Conservation (phyloP, 495 filamentous ascomycete genomes). For the Acidomyces sp. region DNA sequence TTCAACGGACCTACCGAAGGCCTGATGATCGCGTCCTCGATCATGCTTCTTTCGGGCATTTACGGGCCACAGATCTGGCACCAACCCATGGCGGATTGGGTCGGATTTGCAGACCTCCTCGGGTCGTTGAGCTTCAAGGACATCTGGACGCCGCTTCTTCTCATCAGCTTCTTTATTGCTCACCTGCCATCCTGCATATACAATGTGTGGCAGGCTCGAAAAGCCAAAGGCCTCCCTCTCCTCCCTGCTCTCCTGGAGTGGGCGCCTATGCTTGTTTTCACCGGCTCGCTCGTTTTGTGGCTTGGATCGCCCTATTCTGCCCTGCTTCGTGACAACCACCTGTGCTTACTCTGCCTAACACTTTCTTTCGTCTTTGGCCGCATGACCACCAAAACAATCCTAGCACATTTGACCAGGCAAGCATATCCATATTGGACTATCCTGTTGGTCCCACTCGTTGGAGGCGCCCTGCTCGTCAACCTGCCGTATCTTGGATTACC, state of each 20-base stretch:
- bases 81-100: constrained; percentile 49
- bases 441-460: constrained; percentile 71
- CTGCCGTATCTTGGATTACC: constrained; percentile 61
- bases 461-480: constrained; percentile 72
- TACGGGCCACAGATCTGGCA: constrained; percentile 86
- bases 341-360: constrained; percentile 84
- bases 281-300: constrained; percentile 62
- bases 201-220: constrained; percentile 70
- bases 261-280: constrained; percentile 79
- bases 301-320: constrained; percentile 75
- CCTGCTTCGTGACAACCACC: constrained; percentile 63
- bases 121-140: constrained; percentile 61
- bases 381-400: constrained; percentile 98
- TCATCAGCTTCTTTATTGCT: constrained; percentile 55
- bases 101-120: constrained; percentile 48
- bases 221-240: constrained; percentile 57
- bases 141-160: constrained; percentile 71
- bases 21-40: constrained; percentile 67
- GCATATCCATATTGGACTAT: constrained; percentile 95
- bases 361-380: constrained; percentile 97
- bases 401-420: constrained; percentile 84
- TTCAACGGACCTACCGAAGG: constrained; percentile 95
- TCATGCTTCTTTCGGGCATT: constrained; percentile 76
- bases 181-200: constrained; percentile 70
- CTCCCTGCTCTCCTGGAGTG: constrained; percentile 84